Conservation (phyloP, 495 filamentous ascomycete genomes). For the Penicillium verhagenii region DNA sequence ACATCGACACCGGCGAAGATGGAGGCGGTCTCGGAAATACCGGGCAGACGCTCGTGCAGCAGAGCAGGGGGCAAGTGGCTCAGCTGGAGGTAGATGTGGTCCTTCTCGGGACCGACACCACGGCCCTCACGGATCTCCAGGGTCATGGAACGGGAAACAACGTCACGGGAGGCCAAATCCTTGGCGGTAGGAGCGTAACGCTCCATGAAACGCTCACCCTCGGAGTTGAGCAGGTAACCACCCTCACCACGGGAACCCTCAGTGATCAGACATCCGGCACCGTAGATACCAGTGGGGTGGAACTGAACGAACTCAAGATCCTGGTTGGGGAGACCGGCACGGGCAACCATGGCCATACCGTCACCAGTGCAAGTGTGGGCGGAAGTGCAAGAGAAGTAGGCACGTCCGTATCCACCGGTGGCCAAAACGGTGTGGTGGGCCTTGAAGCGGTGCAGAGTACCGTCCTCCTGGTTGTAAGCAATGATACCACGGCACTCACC, state of each 20-base stretch:
- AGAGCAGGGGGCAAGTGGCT: constrained; percentile 88
- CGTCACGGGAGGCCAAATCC: constrained; percentile 90
- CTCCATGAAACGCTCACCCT: constrained; percentile 99
- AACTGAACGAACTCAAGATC: constrained; percentile 99
- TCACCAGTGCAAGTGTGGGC: constrained; percentile 98
- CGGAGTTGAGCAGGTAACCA: constrained; percentile 92
- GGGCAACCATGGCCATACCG: constrained; percentile 97
- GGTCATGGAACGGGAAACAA: constrained; percentile 95
- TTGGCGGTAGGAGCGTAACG: constrained; percentile 96
- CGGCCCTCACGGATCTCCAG: constrained; percentile 95
- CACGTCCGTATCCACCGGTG: constrained; percentile 93
- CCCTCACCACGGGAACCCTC: constrained; percentile 98
- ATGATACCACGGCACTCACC: constrained; percentile 94
- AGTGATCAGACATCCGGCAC: constrained; percentile 96
- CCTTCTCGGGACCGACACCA: constrained; percentile 93
- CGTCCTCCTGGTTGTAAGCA: constrained; percentile 97
- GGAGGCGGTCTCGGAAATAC: constrained; percentile 95
- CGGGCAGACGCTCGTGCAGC: constrained; percentile 92
- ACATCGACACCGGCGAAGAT: constrained; percentile 98
- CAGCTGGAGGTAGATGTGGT: constrained; percentile 96
- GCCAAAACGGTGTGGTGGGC: constrained; percentile 94
- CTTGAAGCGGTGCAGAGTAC: constrained; percentile 93
- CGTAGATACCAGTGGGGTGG: constrained; percentile 99
- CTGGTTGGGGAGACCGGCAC: constrained; percentile 96
- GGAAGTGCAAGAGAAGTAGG: constrained; percentile 97